Evolutionary conservation across 164 flowering plant species (phyloP).

Genomic region (Stephania japonica): DNA sequence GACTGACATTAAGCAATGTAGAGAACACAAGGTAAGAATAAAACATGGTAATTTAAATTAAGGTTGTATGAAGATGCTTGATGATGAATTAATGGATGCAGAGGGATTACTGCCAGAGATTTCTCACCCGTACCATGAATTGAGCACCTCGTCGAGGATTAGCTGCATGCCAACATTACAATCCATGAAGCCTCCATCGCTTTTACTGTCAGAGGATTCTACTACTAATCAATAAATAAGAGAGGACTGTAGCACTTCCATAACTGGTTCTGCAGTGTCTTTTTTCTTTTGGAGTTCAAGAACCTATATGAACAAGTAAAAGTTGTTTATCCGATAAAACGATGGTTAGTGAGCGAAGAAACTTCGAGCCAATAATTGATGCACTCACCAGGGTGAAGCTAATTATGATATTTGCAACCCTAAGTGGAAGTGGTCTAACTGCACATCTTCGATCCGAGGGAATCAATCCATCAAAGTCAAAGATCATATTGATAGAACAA

Average conservation of each 20-base stretch:
- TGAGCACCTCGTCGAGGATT: neutral
- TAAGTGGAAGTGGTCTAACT: slow-evolving; percentile 55
- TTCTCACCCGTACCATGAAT: slow-evolving; percentile 61
- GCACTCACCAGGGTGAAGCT: slow-evolving; percentile 60
- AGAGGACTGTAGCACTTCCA: slow-evolving; percentile 53
- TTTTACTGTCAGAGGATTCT: slow-evolving; percentile 35
- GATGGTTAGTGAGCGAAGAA: neutral
- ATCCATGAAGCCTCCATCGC: slow-evolving; percentile 36
- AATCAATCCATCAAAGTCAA: slow-evolving; percentile 19
- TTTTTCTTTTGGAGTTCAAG: slow-evolving; percentile 62
- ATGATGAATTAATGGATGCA: slow-evolving; percentile 38
- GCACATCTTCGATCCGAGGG: slow-evolving; percentile 67
- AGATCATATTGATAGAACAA: too few relatives aligned
- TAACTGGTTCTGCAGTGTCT: slow-evolving; percentile 44
- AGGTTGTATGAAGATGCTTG: slow-evolving; percentile 22
- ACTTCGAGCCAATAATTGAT: neutral
- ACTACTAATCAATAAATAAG: slow-evolving; percentile 43
- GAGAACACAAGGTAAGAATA: too few relatives aligned
- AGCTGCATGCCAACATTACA: slow-evolving; percentile 59
- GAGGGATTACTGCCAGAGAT: slow-evolving; percentile 54
- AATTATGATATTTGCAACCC: slow-evolving; percentile 56
- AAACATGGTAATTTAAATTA: neutral
- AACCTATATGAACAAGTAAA: slow-evolving; percentile 29
- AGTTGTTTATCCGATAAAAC: neutral
- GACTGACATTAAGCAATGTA: too few relatives aligned